Percentiles rank a stretch among this genome's conserved stretches.
phyloP scores from a whole-genome alignment of 805 yeast species.

The Schwanniomyces polymorphus region DNA sequence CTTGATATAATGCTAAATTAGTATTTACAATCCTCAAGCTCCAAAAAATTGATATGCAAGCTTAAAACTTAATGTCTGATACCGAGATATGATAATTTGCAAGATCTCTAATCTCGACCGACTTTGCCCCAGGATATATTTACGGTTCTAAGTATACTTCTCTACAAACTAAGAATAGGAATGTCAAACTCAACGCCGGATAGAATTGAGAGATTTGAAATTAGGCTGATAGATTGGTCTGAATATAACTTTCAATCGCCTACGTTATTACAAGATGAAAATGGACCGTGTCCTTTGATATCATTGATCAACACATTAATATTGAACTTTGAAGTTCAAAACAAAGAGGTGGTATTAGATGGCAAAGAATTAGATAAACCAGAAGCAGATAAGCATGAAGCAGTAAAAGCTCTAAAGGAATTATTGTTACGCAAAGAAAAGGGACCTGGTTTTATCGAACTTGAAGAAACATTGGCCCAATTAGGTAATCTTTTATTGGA shows the following conservation, averaged over 20 bases:
- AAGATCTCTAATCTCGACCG: not conserved
- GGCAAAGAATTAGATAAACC: conserved; percentile 2
- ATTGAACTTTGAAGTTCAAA: conserved; percentile 41
- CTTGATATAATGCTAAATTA: too few relatives aligned
- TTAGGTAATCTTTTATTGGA: conserved; percentile 47
- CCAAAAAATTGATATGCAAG: too few relatives aligned
- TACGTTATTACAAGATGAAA: conserved; percentile 71
- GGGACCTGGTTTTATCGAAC: conserved; percentile 12
- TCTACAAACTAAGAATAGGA: too few relatives aligned
- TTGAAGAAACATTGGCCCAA: conserved; percentile 45
- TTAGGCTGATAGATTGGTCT: conserved; percentile 32
- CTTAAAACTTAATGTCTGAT: too few relatives aligned
- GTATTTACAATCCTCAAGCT: too few relatives aligned
- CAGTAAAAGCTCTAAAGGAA: conserved; percentile 15
- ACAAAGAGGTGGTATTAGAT: conserved; percentile 10
- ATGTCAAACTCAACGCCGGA: not conserved
- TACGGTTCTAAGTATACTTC: too few relatives aligned
- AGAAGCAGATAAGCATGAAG: conserved; percentile 7
- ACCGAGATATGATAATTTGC: too few relatives aligned
- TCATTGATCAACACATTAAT: conserved; percentile 76
- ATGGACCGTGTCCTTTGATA: conserved; percentile 88
- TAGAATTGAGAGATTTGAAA: conserved; percentile 12
- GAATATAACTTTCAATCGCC: conserved; percentile 43
- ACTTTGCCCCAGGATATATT: not conserved
- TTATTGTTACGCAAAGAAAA: conserved; percentile 10